Evolutionary conservation across 768 basidiomycete genomes (phyloP).

Genomic region (Rossbeevera mucosa): DNA sequence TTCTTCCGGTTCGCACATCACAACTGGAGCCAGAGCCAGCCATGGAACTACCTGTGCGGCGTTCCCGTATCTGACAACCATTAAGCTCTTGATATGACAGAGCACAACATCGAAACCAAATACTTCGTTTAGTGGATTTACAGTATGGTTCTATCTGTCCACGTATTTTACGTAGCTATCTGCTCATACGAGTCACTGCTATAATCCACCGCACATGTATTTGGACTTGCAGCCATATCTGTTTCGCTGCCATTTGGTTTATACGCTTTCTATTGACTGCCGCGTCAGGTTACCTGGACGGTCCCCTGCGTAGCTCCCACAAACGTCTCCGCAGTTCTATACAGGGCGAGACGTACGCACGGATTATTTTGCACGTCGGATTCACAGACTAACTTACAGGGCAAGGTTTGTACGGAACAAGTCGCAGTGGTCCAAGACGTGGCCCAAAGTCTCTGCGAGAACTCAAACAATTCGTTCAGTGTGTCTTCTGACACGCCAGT

Average conservation of each 20-base stretch:
- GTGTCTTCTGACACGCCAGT: not conserved
- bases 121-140: not conserved
- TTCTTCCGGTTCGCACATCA: conserved; percentile 26
- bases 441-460: not conserved
- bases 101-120: no score
- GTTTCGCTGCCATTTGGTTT: not conserved
- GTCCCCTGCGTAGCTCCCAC: conserved; percentile 1
- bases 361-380: no score
- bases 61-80: not conserved
- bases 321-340: not conserved
- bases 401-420: not conserved
- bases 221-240: no score
- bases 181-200: not conserved
- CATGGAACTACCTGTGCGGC: conserved; percentile 27
- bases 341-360: not conserved
- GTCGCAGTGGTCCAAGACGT: not conserved
- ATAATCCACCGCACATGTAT: not conserved
- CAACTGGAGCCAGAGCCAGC: conserved; percentile 32
- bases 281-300: no score
- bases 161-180: not conserved
- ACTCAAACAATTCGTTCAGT: not conserved
- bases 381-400: not conserved
- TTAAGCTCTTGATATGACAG: no score
- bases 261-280: no score
- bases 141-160: not conserved